Percentiles rank a stretch among this genome's conserved stretches.
phyloP scores from a whole-genome alignment of 1,284 basidiomycete genomes.

The Cerioporus squamosus region DNA sequence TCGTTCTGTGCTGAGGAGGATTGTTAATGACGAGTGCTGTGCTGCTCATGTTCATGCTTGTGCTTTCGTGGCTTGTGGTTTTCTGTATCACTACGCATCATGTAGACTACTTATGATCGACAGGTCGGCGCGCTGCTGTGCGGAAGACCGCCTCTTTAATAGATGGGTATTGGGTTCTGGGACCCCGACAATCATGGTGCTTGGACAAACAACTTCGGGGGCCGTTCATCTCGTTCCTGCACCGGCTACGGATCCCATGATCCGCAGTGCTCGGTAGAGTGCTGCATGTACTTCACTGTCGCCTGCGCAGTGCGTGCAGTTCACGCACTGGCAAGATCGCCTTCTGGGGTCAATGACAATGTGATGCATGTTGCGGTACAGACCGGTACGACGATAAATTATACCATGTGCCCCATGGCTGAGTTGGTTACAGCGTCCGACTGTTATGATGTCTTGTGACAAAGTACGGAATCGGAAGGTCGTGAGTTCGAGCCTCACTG shows the following conservation, averaged over 20 bases:
- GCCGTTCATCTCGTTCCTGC: too few species aligned
- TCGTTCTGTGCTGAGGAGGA: background rate
- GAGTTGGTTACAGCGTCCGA: constrained; percentile 82
- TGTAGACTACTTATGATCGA: constrained; percentile 18
- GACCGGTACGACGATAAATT: too few species aligned
- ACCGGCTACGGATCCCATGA: too few species aligned
- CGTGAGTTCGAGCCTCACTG: constrained; percentile 77
- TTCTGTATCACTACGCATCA: constrained; percentile 13
- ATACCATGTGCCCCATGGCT: constrained; percentile 71
- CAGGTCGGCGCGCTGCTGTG: constrained; percentile 25
- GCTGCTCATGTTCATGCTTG: constrained; percentile 1
- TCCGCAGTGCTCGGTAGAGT: too few species aligned
- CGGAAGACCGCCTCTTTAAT: constrained; percentile 20
- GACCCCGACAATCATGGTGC: background rate
- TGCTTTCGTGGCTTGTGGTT: background rate
- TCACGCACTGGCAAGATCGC: too few species aligned
- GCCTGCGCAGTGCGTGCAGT: too few species aligned
- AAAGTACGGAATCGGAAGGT: constrained; percentile 57
- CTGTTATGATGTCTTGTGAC: constrained; percentile 49
- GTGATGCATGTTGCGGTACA: too few species aligned
- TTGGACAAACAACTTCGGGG: too few species aligned
- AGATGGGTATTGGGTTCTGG: constrained; percentile 16
- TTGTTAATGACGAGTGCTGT: constrained; percentile 1
- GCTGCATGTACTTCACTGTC: too few species aligned
- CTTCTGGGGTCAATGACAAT: too few species aligned